A percentile compares a stretch with the other conserved stretches of the same genome.
phyloP scores from a whole-genome alignment of 2,329 filamentous ascomycete species.

The Xenosphaeropsis pyriputrescens region DNA sequence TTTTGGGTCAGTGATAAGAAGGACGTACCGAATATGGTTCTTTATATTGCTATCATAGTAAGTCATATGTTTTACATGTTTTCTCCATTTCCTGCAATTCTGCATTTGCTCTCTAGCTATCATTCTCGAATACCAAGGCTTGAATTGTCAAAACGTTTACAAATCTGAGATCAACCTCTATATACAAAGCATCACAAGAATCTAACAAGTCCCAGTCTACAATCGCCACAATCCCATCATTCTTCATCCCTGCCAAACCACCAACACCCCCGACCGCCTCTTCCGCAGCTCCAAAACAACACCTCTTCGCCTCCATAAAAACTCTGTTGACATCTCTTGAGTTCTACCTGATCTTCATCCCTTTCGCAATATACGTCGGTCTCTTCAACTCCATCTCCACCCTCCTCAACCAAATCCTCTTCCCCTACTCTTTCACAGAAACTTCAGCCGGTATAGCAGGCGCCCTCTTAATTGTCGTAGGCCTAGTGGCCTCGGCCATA shows the following conservation, averaged over 20 bases:
- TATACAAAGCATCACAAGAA: no score
- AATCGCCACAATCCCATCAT: constrained; percentile 54
- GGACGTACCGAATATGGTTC: constrained; percentile 67
- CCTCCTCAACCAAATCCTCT: constrained; percentile 78
- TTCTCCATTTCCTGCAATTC: not conserved
- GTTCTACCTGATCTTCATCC: constrained; percentile 67
- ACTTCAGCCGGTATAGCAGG: constrained; percentile 81
- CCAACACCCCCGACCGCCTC: constrained; percentile 63
- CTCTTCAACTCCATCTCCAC: constrained; percentile 89
- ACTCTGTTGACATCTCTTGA: constrained; percentile 46
- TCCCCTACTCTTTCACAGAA: constrained; percentile 73
- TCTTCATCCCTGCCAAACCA: constrained; percentile 65
- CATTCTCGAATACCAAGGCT: no score
- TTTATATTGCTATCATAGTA: constrained; percentile 75
- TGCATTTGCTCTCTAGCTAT: no score
- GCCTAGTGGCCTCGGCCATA: constrained; percentile 63
- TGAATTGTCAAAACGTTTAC: no score
- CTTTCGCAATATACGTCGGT: constrained; percentile 76
- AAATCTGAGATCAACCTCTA: no score
- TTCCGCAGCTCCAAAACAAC: constrained; percentile 36
- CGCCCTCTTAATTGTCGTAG: constrained; percentile 77
- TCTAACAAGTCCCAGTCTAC: constrained; percentile 30
- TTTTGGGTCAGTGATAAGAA: constrained; percentile 46
- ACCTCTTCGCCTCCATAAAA: constrained; percentile 32
- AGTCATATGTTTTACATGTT: constrained; percentile 15